Base-by-base conservation (phyloP, 345 rosid genomes). In the Punica granatum region DNA sequence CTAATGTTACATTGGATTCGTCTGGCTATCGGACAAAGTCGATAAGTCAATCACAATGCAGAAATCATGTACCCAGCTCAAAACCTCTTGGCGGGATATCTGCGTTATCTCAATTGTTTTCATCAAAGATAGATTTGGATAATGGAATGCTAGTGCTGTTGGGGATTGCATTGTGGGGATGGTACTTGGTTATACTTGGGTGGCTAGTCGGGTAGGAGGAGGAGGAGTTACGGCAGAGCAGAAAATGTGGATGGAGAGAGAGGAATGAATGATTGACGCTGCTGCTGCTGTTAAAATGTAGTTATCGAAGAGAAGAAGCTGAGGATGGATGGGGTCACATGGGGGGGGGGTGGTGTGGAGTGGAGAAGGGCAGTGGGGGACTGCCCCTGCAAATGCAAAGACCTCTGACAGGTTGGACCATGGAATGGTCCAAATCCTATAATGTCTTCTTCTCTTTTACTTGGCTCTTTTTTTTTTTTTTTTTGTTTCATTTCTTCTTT, bases 401-500 rank as follows among this genome's bases (percentile, higher is more conserved):
- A 56, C 34, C 28, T 68, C 71, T 68, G 71, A 68, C 71, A 68
- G 18, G 33, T 68, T 68, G 65, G 71, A 59, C 65, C 65, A 68
- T 41, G 48, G 49, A 16, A 61, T 61, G 37, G 65, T 42, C 66
- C 43, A 63, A 56, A 56, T 6, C n/a, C 4, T 21, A 19, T 34
- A 34, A 6, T 32, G 54, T 21, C 32, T 28, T 35, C 33, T 46
- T 11, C 19, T 41, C 34, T 8, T 36, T 44, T 46, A 43, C 53
- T 32, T 32, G 18, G 30, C 60, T 14, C 49, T 33, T n/a, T 25
- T 19, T 16, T 39, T 26, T 21, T 39, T 44, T 35, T 39, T 44
- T 59, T 28, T 37, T 11, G 11, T 37, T 37, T 37, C 11, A 37
- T 37, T 37, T 37, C 11, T 37, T 5, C 41, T 11, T 11, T 4